Base-by-base conservation (phyloP, 2,329 filamentous ascomycete genomes). In the Fusarium robinianum region DNA sequence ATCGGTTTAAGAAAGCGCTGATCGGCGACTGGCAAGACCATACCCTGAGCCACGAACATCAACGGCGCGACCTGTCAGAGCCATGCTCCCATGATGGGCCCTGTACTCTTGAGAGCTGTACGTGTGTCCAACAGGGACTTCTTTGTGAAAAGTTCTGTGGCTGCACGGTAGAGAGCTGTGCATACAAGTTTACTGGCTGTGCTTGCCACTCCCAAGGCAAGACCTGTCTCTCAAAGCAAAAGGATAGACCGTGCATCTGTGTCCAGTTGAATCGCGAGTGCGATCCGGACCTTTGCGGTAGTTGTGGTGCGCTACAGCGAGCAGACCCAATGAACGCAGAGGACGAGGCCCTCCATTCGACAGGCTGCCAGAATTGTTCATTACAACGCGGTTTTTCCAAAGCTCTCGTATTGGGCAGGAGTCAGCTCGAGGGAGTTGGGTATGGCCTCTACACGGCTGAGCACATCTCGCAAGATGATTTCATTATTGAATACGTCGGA, bases 401-500 rank as follows among this genome's bases (percentile, higher is more conserved):
- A 60, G 75, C 78, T 4, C 80, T 89, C 0, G 67, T 88, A 3
- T 72, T 90, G 5, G 89, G 87, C 3, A 75, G 83, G 40, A 90
- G 86, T 32, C 80, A 82, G 49, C 78, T 91, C 9, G 75, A 79
- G 38, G 76, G 75, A 3, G 81, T 85, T 41, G 88, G 88, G 0
- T 89, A 90, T 51, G 89, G 88, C 0, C 73, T 94, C 0, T 92
- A 87, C 61, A 77, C 84, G 2, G 84, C 83, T 4, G 83, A 89
- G 60, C 73, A 81, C 41, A 82, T 90, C 48, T 71, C 72, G 4
- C 75, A 79, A 47, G 81, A 84, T 38, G 84, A 87, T n/a, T 92
- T 87, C 55, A 75, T 94, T 12, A 85, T 87, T 21, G 89, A 94
- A 64, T 94, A 94, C 63, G 82, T 83, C 2, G 89, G 89, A 32